Conservation (phyloP, 495 filamentous ascomycete species). For the Trichoderma orchidacearum region DNA sequence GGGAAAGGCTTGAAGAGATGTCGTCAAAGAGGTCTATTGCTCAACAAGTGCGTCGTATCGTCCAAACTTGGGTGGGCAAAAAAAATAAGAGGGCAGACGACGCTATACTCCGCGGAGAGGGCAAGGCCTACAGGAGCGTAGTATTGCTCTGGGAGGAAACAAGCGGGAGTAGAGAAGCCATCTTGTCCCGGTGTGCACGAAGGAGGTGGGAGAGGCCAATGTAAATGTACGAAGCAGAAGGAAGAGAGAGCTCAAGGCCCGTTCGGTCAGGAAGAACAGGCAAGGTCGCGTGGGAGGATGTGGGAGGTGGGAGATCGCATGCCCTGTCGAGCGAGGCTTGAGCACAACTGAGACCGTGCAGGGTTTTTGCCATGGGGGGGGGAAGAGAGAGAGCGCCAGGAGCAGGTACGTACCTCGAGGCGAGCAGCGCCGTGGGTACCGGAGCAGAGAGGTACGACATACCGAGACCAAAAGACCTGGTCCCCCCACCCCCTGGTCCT, state of each 20-base stretch:
- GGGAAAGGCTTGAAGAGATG: too few species aligned
- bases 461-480: too few species aligned
- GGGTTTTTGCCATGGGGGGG: too few species aligned
- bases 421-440: too few species aligned
- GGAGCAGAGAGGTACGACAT: too few species aligned
- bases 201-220: background rate
- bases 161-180: background rate
- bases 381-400: background rate
- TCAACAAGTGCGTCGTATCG: too few species aligned
- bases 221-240: background rate
- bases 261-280: constrained; percentile 1
- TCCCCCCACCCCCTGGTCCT: too few species aligned
- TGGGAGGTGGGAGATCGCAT: background rate
- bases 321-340: background rate
- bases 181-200: background rate
- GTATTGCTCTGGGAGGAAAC: background rate
- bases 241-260: background rate
- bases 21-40: too few species aligned
- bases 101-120: background rate
- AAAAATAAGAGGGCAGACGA: too few species aligned
- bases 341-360: background rate
- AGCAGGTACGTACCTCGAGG: background rate
- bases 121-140: background rate
- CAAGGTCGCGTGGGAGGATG: background rate
- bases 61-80: too few species aligned